Conservation (phyloP, 1,284 basidiomycete genomes). For the Trametes hirsuta region DNA sequence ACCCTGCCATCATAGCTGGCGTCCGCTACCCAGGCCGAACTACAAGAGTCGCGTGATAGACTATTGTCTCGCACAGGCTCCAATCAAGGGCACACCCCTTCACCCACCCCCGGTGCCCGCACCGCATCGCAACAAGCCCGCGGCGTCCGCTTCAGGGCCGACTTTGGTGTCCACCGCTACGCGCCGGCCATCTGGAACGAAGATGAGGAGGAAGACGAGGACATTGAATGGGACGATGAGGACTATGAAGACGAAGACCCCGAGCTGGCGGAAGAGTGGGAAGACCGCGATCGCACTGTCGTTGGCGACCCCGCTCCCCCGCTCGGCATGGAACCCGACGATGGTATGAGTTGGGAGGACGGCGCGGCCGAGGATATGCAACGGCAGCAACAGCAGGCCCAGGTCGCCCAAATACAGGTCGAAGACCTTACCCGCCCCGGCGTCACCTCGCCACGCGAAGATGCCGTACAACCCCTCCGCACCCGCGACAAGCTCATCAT, state of each 20-base stretch:
- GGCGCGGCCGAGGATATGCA: conserved; percentile 55
- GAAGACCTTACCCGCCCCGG: conserved; percentile 33
- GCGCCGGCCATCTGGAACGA: conserved; percentile 83
- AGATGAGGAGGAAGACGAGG: conserved; percentile 78
- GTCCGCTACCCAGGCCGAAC: conserved; percentile 71
- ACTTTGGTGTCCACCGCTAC: conserved; percentile 68
- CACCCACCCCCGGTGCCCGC: conserved; percentile 44
- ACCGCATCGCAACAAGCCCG: conserved; percentile 31
- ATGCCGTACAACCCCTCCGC: conserved; percentile 33
- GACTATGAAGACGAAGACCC: conserved; percentile 71
- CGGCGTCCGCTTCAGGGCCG: conserved; percentile 62
- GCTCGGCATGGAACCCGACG: conserved; percentile 62
- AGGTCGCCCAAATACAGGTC: conserved; percentile 42
- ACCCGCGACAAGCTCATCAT: conserved; percentile 41
- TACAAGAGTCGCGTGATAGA: conserved; percentile 51
- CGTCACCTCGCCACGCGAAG: conserved; percentile 23
- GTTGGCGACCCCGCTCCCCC: conserved; percentile 9
- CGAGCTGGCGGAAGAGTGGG: conserved; percentile 58
- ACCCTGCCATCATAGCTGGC: conserved; percentile 55
- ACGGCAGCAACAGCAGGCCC: conserved; percentile 29
- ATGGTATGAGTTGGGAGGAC: conserved; percentile 79
- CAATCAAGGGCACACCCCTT: conserved; percentile 45
- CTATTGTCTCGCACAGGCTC: conserved; percentile 51
- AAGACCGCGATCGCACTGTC: conserved; percentile 28
- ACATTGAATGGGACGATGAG: conserved; percentile 77